Evolutionary conservation across 495 filamentous ascomycete species (phyloP).

Genomic region (Aspergillus cavernicola): DNA sequence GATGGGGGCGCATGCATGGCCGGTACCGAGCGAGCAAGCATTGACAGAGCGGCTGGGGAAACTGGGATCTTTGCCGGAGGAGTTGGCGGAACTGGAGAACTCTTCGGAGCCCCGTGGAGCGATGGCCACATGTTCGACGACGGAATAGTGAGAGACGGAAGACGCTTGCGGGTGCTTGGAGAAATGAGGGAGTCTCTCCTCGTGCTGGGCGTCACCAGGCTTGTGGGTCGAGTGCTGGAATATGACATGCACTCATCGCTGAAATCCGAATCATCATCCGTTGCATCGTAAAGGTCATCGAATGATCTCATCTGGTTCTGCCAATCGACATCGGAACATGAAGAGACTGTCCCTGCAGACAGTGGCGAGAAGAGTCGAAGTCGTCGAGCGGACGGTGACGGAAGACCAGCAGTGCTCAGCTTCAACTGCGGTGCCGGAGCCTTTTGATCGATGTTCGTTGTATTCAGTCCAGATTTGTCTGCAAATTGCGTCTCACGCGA

Average conservation of each 20-base stretch:
- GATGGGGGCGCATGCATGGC: slow-evolving; percentile 78
- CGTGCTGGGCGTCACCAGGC: slow-evolving; percentile 37
- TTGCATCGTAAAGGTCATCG: slow-evolving; percentile 83
- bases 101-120: slow-evolving; percentile 49
- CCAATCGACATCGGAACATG: slow-evolving; percentile 46
- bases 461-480: slow-evolving; percentile 9
- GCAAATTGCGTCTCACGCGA: slow-evolving; percentile 32
- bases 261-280: slow-evolving; percentile 63
- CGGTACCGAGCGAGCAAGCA: slow-evolving; percentile 65
- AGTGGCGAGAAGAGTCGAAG: slow-evolving; percentile 35
- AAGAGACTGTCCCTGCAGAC: slow-evolving; percentile 36
- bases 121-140: slow-evolving; percentile 55
- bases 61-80: slow-evolving; percentile 73
- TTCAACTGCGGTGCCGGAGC: slow-evolving; percentile 30
- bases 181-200: slow-evolving; percentile 35
- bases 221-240: slow-evolving; percentile 39
- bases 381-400: slow-evolving; percentile 28
- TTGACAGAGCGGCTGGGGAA: slow-evolving; percentile 66
- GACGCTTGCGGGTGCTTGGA: slow-evolving; percentile 43
- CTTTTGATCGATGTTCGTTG: neutral
- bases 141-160: slow-evolving; percentile 73
- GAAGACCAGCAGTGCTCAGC: slow-evolving; percentile 34
- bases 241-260: slow-evolving; percentile 45
- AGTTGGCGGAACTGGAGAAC: slow-evolving; percentile 70
- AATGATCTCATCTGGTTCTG: slow-evolving; percentile 52